Evolutionary conservation across 2,329 filamentous ascomycete species (phyloP), one percentile per base, ranked within the genome.

Genomic region (Akanthomyces uredinophilus): DNA sequence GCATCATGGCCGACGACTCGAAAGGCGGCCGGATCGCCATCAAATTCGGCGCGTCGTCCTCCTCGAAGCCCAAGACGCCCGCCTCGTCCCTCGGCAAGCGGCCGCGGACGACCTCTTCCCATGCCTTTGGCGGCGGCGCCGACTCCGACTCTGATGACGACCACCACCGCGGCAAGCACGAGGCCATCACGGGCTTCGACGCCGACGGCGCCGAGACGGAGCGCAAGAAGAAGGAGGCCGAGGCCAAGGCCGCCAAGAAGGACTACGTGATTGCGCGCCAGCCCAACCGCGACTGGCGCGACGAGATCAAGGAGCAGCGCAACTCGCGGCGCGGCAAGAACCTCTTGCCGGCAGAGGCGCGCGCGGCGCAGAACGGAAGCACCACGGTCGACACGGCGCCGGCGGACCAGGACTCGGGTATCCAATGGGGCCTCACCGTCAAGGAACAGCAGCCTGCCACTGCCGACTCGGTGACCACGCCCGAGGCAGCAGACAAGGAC

Each of bases 201-300:
- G 74, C 70, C 29, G 80, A 82, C 14, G 74, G 74, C 11, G 73
- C 73, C 16, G 75, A 76, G 65, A 73, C 66, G 76, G 83, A 71
- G 64, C 71, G 65, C 66, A 72, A 65, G 72, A 76, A 49, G 63
- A 72, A 68, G 27, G 62, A 60, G 49, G 39, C 53, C 10, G 13
- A 62, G 22, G 67, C 44, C 29, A 65, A 66, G n/a, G 65, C 67
- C 41, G 65, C 67, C 39, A 72, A 72, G 64, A 74, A 71, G 64
- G 67, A 79, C 8, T 77, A 85, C 50, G 76, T 90, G 20, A 91
- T 91, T 66, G 76, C 79, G 35, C 75, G 75, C 44, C 78, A 83
- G 68, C 74, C 77, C 65, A 90, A 89, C 72, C 78, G 81, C 59
- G 83, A 89, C 74, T 88, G 86, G 86, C 79, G 81, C 68, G 78